These are phyloP conservation scores for Lathyrus aphaca DNA, from an alignment of 306 rosid genomes.

Conservation along the genomic window DNA sequence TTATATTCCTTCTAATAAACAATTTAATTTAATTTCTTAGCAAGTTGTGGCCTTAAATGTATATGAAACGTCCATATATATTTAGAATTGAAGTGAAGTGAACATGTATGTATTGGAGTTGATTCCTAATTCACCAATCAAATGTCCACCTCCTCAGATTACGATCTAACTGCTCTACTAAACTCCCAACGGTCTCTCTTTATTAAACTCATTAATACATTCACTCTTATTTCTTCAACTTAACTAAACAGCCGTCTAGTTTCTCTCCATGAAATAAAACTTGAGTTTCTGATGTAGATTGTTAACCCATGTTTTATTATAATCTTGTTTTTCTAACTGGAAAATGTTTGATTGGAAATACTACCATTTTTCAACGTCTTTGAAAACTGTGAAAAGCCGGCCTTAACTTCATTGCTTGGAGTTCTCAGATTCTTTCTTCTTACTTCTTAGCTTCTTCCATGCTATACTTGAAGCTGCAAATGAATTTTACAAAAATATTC, in stretches of 20 bases:
- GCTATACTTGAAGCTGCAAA: too few relatives aligned
- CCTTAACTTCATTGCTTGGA: background rate
- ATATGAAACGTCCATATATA: slow-evolving; percentile 22
- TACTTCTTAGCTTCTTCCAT: too few relatives aligned
- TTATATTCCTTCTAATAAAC: background rate
- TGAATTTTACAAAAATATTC: too few relatives aligned
- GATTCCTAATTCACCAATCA: slow-evolving; percentile 6
- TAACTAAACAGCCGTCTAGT: slow-evolving; percentile 31
- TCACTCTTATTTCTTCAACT: background rate
- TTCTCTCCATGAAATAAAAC: slow-evolving; percentile 9
- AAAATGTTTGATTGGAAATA: too few relatives aligned
- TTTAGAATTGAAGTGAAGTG: background rate
- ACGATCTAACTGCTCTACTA: slow-evolving; percentile 12
- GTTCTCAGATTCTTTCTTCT: background rate
- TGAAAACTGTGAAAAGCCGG: slow-evolving; percentile 22
- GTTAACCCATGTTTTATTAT: background rate
- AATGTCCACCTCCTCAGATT: background rate
- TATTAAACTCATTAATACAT: background rate
- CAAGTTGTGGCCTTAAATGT: slow-evolving; percentile 5
- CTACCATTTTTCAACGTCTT: background rate
- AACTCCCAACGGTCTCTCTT: slow-evolving; percentile 10
- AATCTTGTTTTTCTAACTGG: background rate
- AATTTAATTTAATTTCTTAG: background rate
- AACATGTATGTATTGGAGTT: background rate
- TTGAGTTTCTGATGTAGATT: slow-evolving; percentile 9